A percentile compares a stretch with the other conserved stretches of the same genome.
Conservation (phyloP, 2,329 filamentous ascomycete genomes). For the Phyllosticta ampelicida region DNA sequence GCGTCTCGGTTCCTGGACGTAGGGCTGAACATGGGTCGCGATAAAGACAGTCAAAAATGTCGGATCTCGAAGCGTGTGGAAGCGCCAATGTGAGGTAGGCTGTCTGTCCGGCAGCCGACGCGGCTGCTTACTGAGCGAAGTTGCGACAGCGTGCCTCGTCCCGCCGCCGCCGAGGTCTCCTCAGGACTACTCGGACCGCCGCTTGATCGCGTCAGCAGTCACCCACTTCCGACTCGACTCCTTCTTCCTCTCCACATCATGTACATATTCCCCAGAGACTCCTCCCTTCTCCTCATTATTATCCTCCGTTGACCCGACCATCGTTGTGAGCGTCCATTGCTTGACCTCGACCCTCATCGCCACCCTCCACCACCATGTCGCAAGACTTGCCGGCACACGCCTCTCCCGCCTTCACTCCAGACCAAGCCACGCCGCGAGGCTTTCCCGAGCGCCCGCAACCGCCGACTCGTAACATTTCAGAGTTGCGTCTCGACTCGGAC, state of each 20-base stretch:
- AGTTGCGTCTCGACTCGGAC: slow-evolving; percentile 21
- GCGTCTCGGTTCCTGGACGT: not conserved
- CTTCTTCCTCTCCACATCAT: not conserved
- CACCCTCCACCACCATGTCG: slow-evolving; percentile 2
- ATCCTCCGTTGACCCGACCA: not conserved
- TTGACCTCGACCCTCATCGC: not conserved
- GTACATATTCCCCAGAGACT: not conserved
- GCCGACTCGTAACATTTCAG: slow-evolving; percentile 26
- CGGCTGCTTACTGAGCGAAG: not conserved
- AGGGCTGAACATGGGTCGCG: slow-evolving; percentile 39
- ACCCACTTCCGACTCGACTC: not conserved
- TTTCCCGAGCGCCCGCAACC: slow-evolving; percentile 27
- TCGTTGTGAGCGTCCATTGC: not conserved
- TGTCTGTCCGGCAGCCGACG: not conserved
- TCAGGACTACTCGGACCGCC: not conserved
- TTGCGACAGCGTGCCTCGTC: not conserved
- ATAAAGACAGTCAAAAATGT: slow-evolving; percentile 51
- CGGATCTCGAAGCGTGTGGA: slow-evolving; percentile 17
- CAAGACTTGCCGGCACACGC: slow-evolving; percentile 37
- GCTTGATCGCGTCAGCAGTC: not conserved
- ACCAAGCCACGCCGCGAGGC: slow-evolving; percentile 46
- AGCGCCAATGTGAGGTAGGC: not conserved
- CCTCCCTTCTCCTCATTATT: not conserved
- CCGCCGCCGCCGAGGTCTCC: not conserved
- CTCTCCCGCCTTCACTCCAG: slow-evolving; percentile 40